These are phyloP conservation scores for Fonsecaea erecta DNA, from an alignment of 2,329 filamentous ascomycete genomes.

Conservation along the genomic window DNA sequence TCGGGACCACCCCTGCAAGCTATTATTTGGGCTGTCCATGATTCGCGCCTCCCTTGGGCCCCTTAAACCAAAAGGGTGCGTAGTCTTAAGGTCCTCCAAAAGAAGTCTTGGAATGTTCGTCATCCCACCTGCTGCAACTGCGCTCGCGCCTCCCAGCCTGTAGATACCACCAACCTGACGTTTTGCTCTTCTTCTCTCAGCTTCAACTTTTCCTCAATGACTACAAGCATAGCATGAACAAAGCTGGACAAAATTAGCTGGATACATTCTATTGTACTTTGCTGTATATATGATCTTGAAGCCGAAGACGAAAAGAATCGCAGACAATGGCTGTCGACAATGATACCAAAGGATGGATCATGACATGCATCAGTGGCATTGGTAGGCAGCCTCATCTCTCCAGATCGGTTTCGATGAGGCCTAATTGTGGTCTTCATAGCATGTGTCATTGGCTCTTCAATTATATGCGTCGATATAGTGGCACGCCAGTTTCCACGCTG, in stretches of 20 bases:
- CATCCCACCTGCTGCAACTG: slow-evolving; percentile 13
- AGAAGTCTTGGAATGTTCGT: slow-evolving; percentile 6
- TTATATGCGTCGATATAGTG: slow-evolving; percentile 85
- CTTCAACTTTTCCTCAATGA: background rate
- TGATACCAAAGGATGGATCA: slow-evolving; percentile 91
- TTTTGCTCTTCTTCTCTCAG: background rate
- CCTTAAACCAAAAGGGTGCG: slow-evolving; percentile 2
- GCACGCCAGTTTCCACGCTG: slow-evolving; percentile 74
- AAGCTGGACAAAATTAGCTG: background rate
- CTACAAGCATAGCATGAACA: background rate
- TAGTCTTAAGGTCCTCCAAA: slow-evolving; percentile 23
- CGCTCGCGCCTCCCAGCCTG: background rate
- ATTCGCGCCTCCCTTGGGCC: background rate
- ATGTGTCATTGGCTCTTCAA: slow-evolving; percentile 72
- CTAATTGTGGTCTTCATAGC: slow-evolving; percentile 44
- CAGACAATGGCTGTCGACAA: slow-evolving; percentile 64
- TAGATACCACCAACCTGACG: background rate
- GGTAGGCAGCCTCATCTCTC: slow-evolving; percentile 50
- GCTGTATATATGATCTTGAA: slow-evolving; percentile 4
- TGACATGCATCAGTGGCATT: slow-evolving; percentile 81
- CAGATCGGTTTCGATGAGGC: background rate
- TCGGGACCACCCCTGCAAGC: background rate
- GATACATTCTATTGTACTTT: background rate
- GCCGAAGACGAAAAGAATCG: background rate
- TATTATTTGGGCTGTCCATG: background rate